Base-by-base conservation (phyloP, 192 early-diverging fungal genomes). In the Coemansia sp. region DNA sequence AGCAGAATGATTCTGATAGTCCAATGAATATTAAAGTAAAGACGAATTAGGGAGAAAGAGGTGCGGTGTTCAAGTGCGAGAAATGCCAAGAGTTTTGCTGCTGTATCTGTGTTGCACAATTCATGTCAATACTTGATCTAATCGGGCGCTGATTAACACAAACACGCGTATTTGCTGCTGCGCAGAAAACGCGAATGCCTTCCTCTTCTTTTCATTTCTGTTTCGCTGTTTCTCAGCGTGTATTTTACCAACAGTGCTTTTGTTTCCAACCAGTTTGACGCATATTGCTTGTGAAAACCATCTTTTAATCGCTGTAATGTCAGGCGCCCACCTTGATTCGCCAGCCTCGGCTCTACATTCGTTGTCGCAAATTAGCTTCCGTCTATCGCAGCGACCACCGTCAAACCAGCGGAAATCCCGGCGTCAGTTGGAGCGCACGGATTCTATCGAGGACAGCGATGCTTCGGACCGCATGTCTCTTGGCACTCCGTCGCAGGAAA, bases 371-470 rank as follows among this genome's bases (percentile, higher is more conserved):
- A 59, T 71, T 30, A 57, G 29, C 59, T 78, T 78, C 28, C 69
- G 69, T 6, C 62, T 78, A 61, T 78, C 75, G 40, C 75, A 72
- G 54, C 44, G 50, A 19, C 75, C 70, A 7, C 69, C 75, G 8
- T 50, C 70, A 15, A 37, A 50, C 29, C 68, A 65, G 37, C 61
- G 53, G 40, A 29, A 29, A 31, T 33, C 29, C 17, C 52, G 52
- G 52, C 52, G 52, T 17, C 52, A 30, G 30, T 33, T 54, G 31
- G 62, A 63, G 29, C 75, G 59, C n/a, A 29, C 64, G 11, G 75
- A 79, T 10, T 79, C 75, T 17, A 79, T 79, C 31, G 75, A 72
- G 17, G 70, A 69, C 44, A 67, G 59, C 55, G 63, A 58, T 29
- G n/a, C 57, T 23, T 61, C 44, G 33, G 50, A 53, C 15, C 30